Conservation (phyloP, 257 asterid genomes). For the Dorcoceras hygrometricum region DNA sequence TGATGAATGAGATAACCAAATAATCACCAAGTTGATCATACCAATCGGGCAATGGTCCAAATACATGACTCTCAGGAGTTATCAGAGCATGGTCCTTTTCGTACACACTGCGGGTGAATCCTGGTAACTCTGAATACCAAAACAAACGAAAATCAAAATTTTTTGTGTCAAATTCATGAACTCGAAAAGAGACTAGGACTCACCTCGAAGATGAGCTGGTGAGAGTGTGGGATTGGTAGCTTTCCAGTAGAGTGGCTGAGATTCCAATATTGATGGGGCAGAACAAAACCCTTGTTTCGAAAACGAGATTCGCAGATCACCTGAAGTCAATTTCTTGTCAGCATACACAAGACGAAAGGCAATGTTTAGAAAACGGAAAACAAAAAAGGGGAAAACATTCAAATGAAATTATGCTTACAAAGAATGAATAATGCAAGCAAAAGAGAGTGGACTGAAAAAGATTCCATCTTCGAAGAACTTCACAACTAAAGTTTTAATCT, state of each 20-base stretch:
- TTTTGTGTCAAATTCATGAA: background rate
- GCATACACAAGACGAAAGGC: background rate
- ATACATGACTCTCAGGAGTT: constrained; percentile 97
- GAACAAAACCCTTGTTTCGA: constrained; percentile 75
- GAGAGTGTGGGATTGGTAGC: constrained; percentile 87
- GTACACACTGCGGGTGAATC: constrained; percentile 90
- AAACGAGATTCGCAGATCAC: constrained; percentile 31
- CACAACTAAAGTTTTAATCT: background rate
- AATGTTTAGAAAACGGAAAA: too few relatives aligned
- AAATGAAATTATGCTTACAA: background rate
- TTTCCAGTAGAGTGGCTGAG: constrained; percentile 78
- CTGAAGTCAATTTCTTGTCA: constrained; percentile 32
- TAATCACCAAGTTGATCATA: constrained; percentile 23
- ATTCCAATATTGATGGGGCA: constrained; percentile 51
- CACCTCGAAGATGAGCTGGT: constrained; percentile 89
- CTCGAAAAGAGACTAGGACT: too few relatives aligned
- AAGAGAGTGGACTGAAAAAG: background rate
- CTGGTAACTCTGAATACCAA: constrained; percentile 71
- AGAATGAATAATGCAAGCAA: background rate
- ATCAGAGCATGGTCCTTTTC: constrained; percentile 82
- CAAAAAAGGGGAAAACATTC: background rate
- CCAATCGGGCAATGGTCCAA: constrained; percentile 87
- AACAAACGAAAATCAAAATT: constrained; percentile 14
- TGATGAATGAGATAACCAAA: constrained; percentile 14
- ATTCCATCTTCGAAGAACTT: background rate